A percentile compares a stretch with the other conserved stretches of the same genome.
Evolutionary conservation across 2,329 filamentous ascomycete species (phyloP).

Genomic region (Myriangium duriaei): DNA sequence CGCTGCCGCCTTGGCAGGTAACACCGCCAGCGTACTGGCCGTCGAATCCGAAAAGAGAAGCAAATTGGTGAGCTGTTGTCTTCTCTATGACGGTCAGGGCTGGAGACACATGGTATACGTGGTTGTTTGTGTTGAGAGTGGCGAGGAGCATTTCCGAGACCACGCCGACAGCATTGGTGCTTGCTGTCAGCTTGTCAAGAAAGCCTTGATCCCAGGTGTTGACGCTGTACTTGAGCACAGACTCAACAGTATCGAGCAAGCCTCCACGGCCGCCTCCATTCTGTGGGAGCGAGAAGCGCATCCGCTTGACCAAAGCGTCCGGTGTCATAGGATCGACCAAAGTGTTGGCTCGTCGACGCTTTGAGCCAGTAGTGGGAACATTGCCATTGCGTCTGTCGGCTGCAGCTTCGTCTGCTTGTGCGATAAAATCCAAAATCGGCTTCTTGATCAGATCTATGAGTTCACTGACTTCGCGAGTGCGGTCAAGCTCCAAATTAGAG

Average conservation of each 20-base stretch:
- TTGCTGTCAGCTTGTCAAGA: slow-evolving; percentile 84
- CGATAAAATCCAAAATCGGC: not conserved
- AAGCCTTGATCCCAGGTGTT: slow-evolving; percentile 98
- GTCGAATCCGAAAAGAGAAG: slow-evolving; percentile 61
- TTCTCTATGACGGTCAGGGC: slow-evolving; percentile 83
- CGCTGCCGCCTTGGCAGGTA: slow-evolving; percentile 65
- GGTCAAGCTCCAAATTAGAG: not conserved
- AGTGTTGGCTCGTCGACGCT: not conserved
- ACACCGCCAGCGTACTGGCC: slow-evolving; percentile 60
- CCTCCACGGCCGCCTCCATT: slow-evolving; percentile 30
- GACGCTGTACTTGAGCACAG: slow-evolving; percentile 71
- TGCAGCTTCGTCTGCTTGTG: not conserved
- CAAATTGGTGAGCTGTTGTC: slow-evolving; percentile 59
- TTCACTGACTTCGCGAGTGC: not conserved
- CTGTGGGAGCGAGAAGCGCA: not conserved
- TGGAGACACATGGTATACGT: slow-evolving; percentile 90
- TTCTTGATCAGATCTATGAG: not conserved
- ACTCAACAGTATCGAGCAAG: slow-evolving; percentile 41
- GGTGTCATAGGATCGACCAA: not conserved
- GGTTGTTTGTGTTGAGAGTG: slow-evolving; percentile 83
- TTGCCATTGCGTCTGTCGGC: not conserved
- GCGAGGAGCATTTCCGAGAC: slow-evolving; percentile 74
- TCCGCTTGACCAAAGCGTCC: not conserved
- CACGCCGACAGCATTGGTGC: slow-evolving; percentile 76
- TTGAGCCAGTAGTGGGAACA: not conserved